Conservation (phyloP, 2,329 filamentous ascomycete species). For the Ceratocystis albifundus region DNA sequence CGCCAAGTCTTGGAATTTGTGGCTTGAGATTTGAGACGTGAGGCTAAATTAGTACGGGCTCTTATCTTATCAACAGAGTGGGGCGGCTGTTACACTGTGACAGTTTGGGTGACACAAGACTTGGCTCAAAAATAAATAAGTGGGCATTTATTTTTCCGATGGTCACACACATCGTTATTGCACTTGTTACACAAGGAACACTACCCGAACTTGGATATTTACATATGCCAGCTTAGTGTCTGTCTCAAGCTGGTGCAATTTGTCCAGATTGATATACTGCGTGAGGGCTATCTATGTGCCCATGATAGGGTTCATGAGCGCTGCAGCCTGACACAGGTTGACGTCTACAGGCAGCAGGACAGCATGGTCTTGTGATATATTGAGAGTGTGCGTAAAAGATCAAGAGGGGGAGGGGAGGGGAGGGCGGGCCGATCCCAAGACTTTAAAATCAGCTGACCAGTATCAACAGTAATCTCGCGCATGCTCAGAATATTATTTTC, state of each 20-base stretch:
- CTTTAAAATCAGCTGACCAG: background rate
- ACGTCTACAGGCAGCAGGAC: slow-evolving; percentile 36
- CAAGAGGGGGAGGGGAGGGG: too few relatives aligned
- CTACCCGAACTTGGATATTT: slow-evolving; percentile 36
- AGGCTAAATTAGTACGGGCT: background rate
- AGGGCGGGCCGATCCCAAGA: background rate
- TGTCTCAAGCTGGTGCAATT: slow-evolving; percentile 30
- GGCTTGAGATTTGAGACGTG: too few relatives aligned
- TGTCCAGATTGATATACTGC: slow-evolving; percentile 30
- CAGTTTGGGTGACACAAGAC: background rate
- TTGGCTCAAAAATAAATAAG: background rate
- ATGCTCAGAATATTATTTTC: background rate
- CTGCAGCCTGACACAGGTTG: slow-evolving; percentile 41
- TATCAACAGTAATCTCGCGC: slow-evolving; percentile 3
- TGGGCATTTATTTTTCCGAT: background rate
- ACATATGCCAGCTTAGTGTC: slow-evolving; percentile 41
- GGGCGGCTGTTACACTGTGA: background rate
- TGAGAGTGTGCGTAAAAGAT: slow-evolving; percentile 39
- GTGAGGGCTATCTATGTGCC: slow-evolving; percentile 47
- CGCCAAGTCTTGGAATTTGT: too few relatives aligned
- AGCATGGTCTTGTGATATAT: slow-evolving; percentile 33
- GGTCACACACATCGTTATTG: background rate
- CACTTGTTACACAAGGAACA: slow-evolving; percentile 24
- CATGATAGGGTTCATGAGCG: slow-evolving; percentile 43
- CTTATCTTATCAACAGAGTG: slow-evolving; percentile 16